Evolutionary conservation across 164 flowering plant genomes (phyloP).

Genomic region (Stephania cephalantha): DNA sequence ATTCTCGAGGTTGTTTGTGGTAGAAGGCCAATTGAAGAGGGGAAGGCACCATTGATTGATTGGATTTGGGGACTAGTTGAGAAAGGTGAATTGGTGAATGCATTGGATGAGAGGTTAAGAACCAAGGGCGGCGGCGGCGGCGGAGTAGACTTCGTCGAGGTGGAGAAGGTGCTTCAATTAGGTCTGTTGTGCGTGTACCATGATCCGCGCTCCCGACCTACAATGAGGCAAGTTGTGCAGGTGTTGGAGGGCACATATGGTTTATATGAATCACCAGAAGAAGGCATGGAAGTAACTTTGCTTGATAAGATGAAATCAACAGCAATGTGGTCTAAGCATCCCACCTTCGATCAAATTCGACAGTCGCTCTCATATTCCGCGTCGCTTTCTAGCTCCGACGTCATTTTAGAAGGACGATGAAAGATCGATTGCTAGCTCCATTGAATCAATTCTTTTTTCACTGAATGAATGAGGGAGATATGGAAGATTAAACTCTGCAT

Average conservation of each 20-base stretch:
- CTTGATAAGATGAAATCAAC: conserved; percentile 21
- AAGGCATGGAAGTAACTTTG: conserved; percentile 21
- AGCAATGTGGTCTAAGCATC: conserved; percentile 26
- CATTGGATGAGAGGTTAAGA: conserved; percentile 28
- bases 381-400: conserved; percentile 25
- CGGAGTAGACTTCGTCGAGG: conserved; percentile 15
- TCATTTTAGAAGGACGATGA: conserved; percentile 29
- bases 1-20: conserved; percentile 39
- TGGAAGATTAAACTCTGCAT: background rate
- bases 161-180: conserved; percentile 30
- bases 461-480: background rate
- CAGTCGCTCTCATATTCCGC: conserved; percentile 17
- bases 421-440: background rate
- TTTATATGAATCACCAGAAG: conserved; percentile 16
- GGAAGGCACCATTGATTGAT: conserved; percentile 31
- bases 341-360: conserved; percentile 28
- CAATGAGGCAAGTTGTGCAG: conserved; percentile 39
- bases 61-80: conserved; percentile 35
- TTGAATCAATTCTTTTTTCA: background rate
- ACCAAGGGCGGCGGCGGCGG: conserved; percentile 20
- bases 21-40: conserved; percentile 33
- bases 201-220: conserved; percentile 34
- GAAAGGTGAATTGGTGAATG: conserved; percentile 24
- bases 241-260: conserved; percentile 24
- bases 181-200: conserved; percentile 39